Base-by-base conservation (phyloP, 2,329 filamentous ascomycete species). In the Aurifilum marmelostoma region DNA sequence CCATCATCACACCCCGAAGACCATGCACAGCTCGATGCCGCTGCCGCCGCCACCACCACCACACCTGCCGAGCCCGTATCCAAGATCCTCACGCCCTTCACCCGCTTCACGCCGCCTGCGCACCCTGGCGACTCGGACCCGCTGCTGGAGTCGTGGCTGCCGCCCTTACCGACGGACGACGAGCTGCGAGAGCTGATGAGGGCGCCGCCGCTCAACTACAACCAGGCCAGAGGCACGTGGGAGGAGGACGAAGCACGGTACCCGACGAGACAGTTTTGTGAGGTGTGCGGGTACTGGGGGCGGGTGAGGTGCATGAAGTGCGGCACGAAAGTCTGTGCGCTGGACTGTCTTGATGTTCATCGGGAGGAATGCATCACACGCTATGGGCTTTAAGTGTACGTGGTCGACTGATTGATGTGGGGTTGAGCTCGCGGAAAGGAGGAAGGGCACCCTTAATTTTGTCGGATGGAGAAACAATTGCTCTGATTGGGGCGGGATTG, bases 251-350 rank as follows among this genome's bases (percentile, higher is more conserved):
- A 78, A 56, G 67, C 70, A 60, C 64, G 47, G 18, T 66, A 71
- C 59, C 63, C 47, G 50, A 32, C 54, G 11, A 79, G 60, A 73
- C 81, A 82, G 47, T 95, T 94, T 77, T 95, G 92, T 79, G 90
- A 91, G 76, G 88, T 93, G 41, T 95, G 92, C 76, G 92, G 92
- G 18, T 94, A 94, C 79, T 94, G 92, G 92, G 92, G 92, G 2
- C 83, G 89, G 54, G 89, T 93, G 60, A 87, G 85, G 78, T 95
- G 92, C 80, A 86, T 90, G 77, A 92, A 91, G 81, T 95, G 92
- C 79, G 91, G 91, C n/a, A 87, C 87, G 60, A 84, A 90, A 74
- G 89, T 92, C n/a, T 95, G 92, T 77, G 91, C 91, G 52, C 78
- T 94, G 73, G 89, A 92, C 69, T 94, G 92, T 75, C 83, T 93